Evolutionary conservation across 352 stramenopile genomes (phyloP).

Genomic region (Phytophthora cajani): DNA sequence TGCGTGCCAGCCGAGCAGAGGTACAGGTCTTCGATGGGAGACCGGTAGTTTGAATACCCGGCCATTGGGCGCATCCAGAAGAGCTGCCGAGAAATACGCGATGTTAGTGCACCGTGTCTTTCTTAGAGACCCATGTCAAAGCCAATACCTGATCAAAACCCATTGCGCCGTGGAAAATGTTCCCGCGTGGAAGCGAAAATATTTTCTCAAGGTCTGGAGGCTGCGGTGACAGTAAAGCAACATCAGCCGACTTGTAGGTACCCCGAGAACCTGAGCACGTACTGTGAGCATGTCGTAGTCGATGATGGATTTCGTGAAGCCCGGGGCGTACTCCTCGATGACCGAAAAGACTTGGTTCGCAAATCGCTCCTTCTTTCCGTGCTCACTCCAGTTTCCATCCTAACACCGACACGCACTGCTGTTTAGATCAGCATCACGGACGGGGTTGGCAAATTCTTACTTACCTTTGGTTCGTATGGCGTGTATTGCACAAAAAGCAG

Average conservation of each 20-base stretch:
- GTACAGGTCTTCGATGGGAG: constrained; percentile 84
- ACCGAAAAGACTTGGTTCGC: constrained; percentile 86
- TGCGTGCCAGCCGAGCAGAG: constrained; percentile 87
- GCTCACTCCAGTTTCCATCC: constrained; percentile 79
- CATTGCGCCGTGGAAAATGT: constrained; percentile 93
- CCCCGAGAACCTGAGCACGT: neutral
- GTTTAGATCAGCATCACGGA: neutral
- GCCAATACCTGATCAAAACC: constrained; percentile 79
- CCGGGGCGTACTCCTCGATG: constrained; percentile 87
- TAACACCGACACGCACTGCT: constrained; percentile 17
- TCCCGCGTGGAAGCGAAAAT: constrained; percentile 87
- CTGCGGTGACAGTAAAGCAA: constrained; percentile 26
- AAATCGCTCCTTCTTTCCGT: constrained; percentile 82
- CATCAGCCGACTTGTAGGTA: neutral
- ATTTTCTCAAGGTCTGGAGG: constrained; percentile 88
- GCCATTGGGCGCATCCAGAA: constrained; percentile 89
- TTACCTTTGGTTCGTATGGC: constrained; percentile 83
- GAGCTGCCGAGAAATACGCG: constrained; percentile 46
- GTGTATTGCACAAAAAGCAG: constrained; percentile 93
- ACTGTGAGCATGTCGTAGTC: constrained; percentile 89
- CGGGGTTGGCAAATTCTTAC: neutral
- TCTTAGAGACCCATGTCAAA: neutral
- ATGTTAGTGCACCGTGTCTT: neutral
- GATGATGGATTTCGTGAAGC: constrained; percentile 86
- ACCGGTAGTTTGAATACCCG: constrained; percentile 86